These are phyloP conservation scores for Mortierella alpina DNA, from an alignment of 192 early-diverging fungal genomes.

Conservation along the genomic window DNA sequence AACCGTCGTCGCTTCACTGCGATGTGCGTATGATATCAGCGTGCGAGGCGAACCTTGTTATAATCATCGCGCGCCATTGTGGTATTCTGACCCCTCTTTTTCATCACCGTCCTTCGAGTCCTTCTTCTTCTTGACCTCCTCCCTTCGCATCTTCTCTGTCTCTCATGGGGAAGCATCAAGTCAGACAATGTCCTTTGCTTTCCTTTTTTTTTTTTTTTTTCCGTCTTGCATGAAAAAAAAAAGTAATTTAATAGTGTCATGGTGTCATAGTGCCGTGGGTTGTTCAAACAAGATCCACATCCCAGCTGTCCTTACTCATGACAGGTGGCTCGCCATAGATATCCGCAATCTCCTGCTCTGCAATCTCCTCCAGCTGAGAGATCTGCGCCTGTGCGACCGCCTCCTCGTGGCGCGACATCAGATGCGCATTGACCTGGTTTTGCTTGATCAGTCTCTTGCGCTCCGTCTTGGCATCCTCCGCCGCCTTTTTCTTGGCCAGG, in stretches of 20 bases:
- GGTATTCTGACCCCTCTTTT: conserved; percentile 36
- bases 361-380: conserved; percentile 46
- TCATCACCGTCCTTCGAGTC: not conserved
- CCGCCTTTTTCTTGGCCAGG: conserved; percentile 50
- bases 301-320: conserved; percentile 45
- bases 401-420: conserved; percentile 52
- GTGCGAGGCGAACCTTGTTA: conserved; percentile 53
- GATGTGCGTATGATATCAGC: conserved; percentile 44
- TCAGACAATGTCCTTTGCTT: not conserved
- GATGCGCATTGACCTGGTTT: conserved; percentile 37
- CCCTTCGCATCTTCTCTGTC: not conserved
- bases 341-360: conserved; percentile 48
- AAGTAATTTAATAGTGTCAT: too few relatives aligned
- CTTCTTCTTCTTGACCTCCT: not conserved
- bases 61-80: conserved; percentile 48
- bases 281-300: conserved; percentile 45
- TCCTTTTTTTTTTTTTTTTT: not conserved
- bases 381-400: conserved; percentile 47
- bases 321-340: conserved; percentile 48
- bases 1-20: conserved; percentile 24
- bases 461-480: conserved; percentile 47
- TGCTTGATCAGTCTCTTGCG: conserved; percentile 44
- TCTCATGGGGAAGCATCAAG: not conserved
- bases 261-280: not conserved
- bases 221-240: not conserved